Evolutionary conservation across 2,329 filamentous ascomycete genomes (phyloP), one percentile per base, ranked within the genome.

Genomic region (Calonectria leucothoes): DNA sequence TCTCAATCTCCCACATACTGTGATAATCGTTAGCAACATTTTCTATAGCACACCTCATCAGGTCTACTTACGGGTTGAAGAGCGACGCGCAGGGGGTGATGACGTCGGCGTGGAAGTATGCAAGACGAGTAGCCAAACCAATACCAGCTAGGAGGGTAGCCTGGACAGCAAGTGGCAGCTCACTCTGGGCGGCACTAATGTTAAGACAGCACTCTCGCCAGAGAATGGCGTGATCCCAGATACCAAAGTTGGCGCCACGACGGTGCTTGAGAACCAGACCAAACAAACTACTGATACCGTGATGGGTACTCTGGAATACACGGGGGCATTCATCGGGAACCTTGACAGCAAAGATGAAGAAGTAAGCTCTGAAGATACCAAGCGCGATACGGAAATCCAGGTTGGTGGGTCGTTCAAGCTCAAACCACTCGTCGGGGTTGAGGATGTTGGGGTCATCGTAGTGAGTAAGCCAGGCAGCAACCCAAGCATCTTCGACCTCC

Each of bases 191-290:
- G 0, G 75, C 65, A 20, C 75, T 77, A 23, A 77, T 77, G 20
- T 77, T 77, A 12, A 77, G 68, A 55, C 75, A 77, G 2, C 70
- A 75, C 33, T 77, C 75, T 20, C 75, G 75, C 75, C 75, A 77
- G 14, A 73, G 68, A 37, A 77, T 77, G 6, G 75, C 75, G 67
- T 77, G 75, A 27, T 77, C 75, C 75, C 75, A 77, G 23, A 77
- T 77, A 20, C 75, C 74, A 65, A 77, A 77, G 37, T 65, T 76
- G 12, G 72, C 73, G 25, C 74, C 75, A 8, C 74, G 74, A 12
- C 72, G 74, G 31, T 73, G 75, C 48, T 76, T 73, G 25, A 77
- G 39, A 3, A 77, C 66, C 49, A 76, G 52, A 15, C 75, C 75
- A 14, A 71, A 77, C n/a, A 77, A 55, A 42, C 75, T 75, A 17